Conservation (phyloP, 495 filamentous ascomycete genomes). For the Tricharina praecox region DNA sequence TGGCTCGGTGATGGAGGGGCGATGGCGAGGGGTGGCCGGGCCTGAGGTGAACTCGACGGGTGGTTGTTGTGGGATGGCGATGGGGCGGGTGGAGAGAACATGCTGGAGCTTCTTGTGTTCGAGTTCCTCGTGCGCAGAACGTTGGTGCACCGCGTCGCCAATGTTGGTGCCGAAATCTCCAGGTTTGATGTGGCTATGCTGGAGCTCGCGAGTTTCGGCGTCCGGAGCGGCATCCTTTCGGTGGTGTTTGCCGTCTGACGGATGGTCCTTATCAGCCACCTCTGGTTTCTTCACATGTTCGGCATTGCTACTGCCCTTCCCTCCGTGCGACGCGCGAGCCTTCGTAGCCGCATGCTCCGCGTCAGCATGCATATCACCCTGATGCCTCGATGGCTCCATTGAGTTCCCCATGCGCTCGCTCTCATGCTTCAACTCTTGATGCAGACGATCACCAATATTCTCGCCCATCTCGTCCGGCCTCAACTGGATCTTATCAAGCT, state of each 20-base stretch:
- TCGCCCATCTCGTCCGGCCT: neutral
- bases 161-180: conserved; percentile 1
- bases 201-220: neutral
- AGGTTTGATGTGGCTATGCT: neutral
- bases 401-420: too few relatives aligned
- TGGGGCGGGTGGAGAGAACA: neutral
- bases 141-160: neutral
- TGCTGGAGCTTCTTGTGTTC: neutral
- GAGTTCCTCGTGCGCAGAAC: neutral
- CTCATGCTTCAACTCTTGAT: neutral
- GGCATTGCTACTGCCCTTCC: neutral
- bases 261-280: too few relatives aligned
- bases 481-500: too few relatives aligned
- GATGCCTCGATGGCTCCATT: too few relatives aligned
- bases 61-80: neutral
- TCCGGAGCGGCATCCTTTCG: too few relatives aligned
- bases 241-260: too few relatives aligned
- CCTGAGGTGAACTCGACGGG: neutral
- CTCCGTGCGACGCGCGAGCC: neutral
- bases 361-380: too few relatives aligned
- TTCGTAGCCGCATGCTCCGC: too few relatives aligned
- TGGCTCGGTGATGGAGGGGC: neutral
- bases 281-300: too few relatives aligned
- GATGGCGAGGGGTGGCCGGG: neutral
- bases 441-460: neutral